phyloP scores from a whole-genome alignment of 768 basidiomycete genomes.

The Auricularia sp. region DNA sequence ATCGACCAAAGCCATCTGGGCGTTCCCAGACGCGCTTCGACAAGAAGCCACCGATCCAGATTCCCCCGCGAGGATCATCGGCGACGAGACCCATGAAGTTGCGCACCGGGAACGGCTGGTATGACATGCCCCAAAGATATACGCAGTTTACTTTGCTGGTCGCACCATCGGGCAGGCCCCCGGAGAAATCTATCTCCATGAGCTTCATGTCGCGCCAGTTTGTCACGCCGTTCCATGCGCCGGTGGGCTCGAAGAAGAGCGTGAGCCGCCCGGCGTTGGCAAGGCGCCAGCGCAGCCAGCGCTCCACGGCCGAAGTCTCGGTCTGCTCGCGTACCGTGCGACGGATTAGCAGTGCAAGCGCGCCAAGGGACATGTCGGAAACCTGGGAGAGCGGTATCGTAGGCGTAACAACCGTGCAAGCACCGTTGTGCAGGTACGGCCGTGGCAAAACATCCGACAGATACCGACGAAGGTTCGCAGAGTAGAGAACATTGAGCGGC shows the following conservation, averaged over 20 bases:
- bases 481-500: slow-evolving; percentile 7
- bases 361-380: slow-evolving; percentile 5
- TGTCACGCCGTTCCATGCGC: slow-evolving; percentile 9
- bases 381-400: slow-evolving; percentile 4
- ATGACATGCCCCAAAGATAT: slow-evolving; percentile 7
- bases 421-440: slow-evolving; percentile 7
- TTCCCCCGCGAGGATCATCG: slow-evolving; percentile 8
- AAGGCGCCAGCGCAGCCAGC: slow-evolving; percentile 7
- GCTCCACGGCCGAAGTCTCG: not conserved
- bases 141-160: slow-evolving; percentile 5
- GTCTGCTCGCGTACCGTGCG: slow-evolving; percentile 6
- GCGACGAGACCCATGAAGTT: slow-evolving; percentile 7
- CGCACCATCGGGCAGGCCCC: slow-evolving; percentile 5
- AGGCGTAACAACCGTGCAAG: slow-evolving; percentile 5
- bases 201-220: slow-evolving; percentile 12
- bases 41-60: slow-evolving; percentile 9
- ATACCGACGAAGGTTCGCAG: slow-evolving; percentile 8
- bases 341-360: slow-evolving; percentile 5
- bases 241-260: slow-evolving; percentile 10
- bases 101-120: slow-evolving; percentile 6
- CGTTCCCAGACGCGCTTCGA: slow-evolving; percentile 6
- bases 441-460: slow-evolving; percentile 2
- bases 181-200: slow-evolving; percentile 11
- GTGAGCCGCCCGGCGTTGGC: slow-evolving; percentile 6
- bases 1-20: slow-evolving; percentile 2